Percentiles rank a stretch among this genome's conserved stretches.
phyloP scores from a whole-genome alignment of 1,284 basidiomycete species.

The Tranzscheliella williamsii region DNA sequence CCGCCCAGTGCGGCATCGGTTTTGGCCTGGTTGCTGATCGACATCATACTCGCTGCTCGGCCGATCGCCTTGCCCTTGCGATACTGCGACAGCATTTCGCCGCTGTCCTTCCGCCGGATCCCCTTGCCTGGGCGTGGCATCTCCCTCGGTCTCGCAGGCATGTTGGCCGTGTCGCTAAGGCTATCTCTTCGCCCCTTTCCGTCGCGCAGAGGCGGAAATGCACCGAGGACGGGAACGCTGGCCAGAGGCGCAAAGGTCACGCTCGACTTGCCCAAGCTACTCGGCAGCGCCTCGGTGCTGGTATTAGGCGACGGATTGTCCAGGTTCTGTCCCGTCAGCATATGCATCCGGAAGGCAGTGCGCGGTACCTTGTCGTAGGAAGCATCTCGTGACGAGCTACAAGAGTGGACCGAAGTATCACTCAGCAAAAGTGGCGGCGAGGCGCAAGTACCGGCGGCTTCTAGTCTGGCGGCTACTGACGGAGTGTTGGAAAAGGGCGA shows the following conservation, averaged over 20 bases:
- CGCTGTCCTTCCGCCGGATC: conserved; percentile 44
- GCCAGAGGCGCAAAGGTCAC: conserved; percentile 26
- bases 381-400: conserved; percentile 10
- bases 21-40: conserved; percentile 27
- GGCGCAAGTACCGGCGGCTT: conserved; percentile 19
- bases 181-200: conserved; percentile 6
- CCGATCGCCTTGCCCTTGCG: conserved; percentile 48
- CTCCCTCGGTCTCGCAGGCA: conserved; percentile 1
- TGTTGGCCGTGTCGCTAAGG: conserved; percentile 6
- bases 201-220: conserved; percentile 21
- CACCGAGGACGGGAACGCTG: conserved; percentile 34
- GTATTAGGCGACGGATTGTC: conserved; percentile 15
- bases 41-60: conserved; percentile 33
- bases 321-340: not conserved
- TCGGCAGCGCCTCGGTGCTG: conserved; percentile 16
- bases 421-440: conserved; percentile 23
- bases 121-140: conserved; percentile 3
- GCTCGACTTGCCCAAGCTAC: conserved; percentile 21
- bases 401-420: conserved; percentile 18
- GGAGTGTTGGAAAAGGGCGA: conserved; percentile 10
- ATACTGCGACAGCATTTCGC: conserved; percentile 56
- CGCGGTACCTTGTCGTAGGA: conserved; percentile 12
- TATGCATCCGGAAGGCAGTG: conserved; percentile 2
- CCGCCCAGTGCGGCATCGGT: conserved; percentile 19
- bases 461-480: conserved; percentile 24